Base-by-base conservation (phyloP, 176 grass and related monocot genomes). In the Ananas comosus region DNA sequence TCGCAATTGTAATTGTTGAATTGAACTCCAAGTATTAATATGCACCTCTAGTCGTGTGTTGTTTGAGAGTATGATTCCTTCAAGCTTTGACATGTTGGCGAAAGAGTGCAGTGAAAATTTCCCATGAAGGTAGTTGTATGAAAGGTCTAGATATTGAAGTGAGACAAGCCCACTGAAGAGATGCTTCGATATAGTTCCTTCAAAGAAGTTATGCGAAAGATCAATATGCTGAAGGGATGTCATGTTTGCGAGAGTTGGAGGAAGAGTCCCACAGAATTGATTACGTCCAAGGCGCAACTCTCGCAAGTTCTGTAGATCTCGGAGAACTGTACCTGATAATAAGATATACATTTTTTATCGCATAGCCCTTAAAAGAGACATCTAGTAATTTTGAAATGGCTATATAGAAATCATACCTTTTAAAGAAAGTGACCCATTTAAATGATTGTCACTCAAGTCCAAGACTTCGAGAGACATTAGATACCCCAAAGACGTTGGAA, bases 1-100 rank as follows among this genome's bases (percentile, higher is more conserved):
- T 21, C 4, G 16, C 57, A 76, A 69, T 10, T 87, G 53, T 18
- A 83, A 83, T 22, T 64, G 24, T 0, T 77, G 61, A 69, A 69
- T 48, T 17, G 56, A 78, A 23, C 29, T 50, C 10, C 1, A 49
- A n/a, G n/a, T 13, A 5, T 78, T 63, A 1, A 83, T 12, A 33
- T 64, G 0, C 21, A 83, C 13, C 3, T 67, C 9, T 13, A 83
- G 61, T 13, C 73, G 13, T 9, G 16, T 13, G 48, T 83, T 83
- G 2, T 50, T 14, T 13, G 81, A 78, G 1, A 83, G 25, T 11
- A 48, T 11, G 50, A 76, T 11, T 18, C 0, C 7, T 29, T 68
- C 14, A 12, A 76, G 74, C 74, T n/a, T 50, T 49, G 74, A 67
- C 12, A 22, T 16, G 24, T 76, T 76, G 65, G 63, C 33, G 0